phyloP scores from a whole-genome alignment of 352 stramenopile species.

The Globisporangium camurandrum region DNA sequence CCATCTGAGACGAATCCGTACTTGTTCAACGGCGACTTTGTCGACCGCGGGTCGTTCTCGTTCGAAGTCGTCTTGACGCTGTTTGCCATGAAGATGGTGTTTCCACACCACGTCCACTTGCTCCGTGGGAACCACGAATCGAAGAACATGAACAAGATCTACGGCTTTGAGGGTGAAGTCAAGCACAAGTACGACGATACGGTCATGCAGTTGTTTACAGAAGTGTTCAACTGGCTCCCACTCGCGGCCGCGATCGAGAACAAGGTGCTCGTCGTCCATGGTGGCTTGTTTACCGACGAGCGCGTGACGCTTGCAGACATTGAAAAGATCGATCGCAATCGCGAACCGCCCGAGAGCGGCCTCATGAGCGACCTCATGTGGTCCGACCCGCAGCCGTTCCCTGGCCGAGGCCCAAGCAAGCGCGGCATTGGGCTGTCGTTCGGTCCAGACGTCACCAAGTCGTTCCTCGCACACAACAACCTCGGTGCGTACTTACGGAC shows the following conservation, averaged over 20 bases:
- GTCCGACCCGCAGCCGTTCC: conserved; percentile 96
- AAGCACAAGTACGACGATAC: conserved; percentile 99
- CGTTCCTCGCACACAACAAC: conserved; percentile 95
- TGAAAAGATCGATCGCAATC: conserved; percentile 93
- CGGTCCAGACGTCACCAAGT: conserved; percentile 95
- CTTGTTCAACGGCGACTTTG: conserved; percentile 99
- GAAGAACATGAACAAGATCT: conserved; percentile 99
- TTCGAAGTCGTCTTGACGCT: conserved; percentile 98
- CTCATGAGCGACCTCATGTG: conserved; percentile 91
- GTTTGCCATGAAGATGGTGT: conserved; percentile 95
- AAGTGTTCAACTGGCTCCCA: conserved; percentile 97
- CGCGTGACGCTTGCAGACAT: conserved; percentile 93
- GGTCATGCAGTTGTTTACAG: conserved; percentile 99
- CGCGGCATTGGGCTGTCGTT: conserved; percentile 96
- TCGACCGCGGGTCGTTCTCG: conserved; percentile 97
- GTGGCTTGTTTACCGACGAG: conserved; percentile 93
- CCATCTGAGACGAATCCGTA: conserved; percentile 95
- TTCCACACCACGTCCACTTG: conserved; percentile 91
- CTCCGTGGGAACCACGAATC: conserved; percentile 97
- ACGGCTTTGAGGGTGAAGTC: conserved; percentile 99
- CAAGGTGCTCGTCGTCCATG: conserved; percentile 96
- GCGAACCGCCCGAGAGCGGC: conserved; percentile 91
- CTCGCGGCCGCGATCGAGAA: conserved; percentile 92
- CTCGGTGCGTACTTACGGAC: conserved; percentile 53
- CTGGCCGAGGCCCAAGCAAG: conserved; percentile 92